A percentile compares a stretch with the other conserved stretches of the same genome.
These are phyloP conservation scores for Aquilaria sinensis DNA, from an alignment of 345 rosid genomes.

Conservation along the genomic window DNA sequence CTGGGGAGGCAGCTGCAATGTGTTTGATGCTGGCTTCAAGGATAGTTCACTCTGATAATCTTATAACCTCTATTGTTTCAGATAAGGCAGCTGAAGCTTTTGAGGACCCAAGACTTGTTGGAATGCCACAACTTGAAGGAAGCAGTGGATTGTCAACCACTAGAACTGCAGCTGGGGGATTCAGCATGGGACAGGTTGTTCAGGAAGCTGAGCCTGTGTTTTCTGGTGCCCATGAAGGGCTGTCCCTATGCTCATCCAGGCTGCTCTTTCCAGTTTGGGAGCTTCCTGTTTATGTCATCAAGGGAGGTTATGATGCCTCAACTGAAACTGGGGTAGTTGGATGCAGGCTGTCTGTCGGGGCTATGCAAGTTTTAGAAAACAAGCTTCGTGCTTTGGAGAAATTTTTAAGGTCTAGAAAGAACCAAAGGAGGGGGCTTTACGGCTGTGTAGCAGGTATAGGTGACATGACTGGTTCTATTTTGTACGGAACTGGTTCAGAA, in stretches of 20 bases:
- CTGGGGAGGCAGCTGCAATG: conserved; percentile 99
- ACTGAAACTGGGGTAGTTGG: conserved; percentile 52
- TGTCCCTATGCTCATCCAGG: conserved; percentile 88
- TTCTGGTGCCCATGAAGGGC: conserved; percentile 94
- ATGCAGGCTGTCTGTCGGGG: conserved; percentile 75
- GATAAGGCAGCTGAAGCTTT: conserved; percentile 96
- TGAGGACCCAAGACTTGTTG: conserved; percentile 96
- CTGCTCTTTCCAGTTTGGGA: conserved; percentile 95
- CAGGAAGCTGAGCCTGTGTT: conserved; percentile 94
- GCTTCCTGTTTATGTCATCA: conserved; percentile 68
- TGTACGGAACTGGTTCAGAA: conserved; percentile 68
- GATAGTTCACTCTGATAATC: conserved; percentile 71
- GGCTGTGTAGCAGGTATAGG: conserved; percentile 93
- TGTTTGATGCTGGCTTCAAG: conserved; percentile 93
- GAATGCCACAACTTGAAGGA: conserved; percentile 94
- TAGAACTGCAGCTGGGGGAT: conserved; percentile 84
- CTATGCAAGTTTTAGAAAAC: conserved; percentile 78
- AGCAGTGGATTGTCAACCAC: conserved; percentile 66
- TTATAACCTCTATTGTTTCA: conserved; percentile 60
- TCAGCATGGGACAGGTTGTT: conserved; percentile 99
- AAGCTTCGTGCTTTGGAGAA: conserved; percentile 85
- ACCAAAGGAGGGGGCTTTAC: conserved; percentile 92
- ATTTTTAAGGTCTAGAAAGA: conserved; percentile 82
- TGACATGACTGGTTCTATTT: conserved; percentile 83
- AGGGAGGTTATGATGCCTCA: conserved; percentile 38